A percentile compares a stretch with the other conserved stretches of the same genome.
Conservation (phyloP, 2,329 filamentous ascomycete species). For the Pseudogymnoascus sp. region DNA sequence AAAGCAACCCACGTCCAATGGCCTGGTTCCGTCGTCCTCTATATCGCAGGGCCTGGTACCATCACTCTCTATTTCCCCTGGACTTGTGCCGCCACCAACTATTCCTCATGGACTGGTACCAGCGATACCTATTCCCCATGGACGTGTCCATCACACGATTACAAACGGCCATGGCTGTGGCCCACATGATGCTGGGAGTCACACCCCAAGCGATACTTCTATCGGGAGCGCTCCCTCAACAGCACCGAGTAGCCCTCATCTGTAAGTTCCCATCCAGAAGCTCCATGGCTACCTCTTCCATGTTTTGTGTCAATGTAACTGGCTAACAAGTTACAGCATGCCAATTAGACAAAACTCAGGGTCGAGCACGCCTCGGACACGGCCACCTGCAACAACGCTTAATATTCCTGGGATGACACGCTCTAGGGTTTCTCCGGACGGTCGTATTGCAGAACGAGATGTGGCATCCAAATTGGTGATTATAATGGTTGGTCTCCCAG, state of each 20-base stretch:
- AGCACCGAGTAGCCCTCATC: background rate
- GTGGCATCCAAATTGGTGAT: slow-evolving; percentile 95
- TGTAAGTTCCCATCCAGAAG: slow-evolving; percentile 1
- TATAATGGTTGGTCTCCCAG: slow-evolving; percentile 94
- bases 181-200: background rate
- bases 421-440: slow-evolving; percentile 91
- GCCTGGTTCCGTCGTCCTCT: background rate
- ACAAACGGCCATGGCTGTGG: slow-evolving; percentile 1
- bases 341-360: slow-evolving; percentile 68
- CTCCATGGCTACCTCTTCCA: background rate
- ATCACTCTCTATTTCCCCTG: slow-evolving; percentile 12
- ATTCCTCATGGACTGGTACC: slow-evolving; percentile 12
- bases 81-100: background rate
- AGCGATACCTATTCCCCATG: slow-evolving; percentile 4
- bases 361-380: slow-evolving; percentile 67
- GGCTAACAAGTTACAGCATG: slow-evolving; percentile 39
- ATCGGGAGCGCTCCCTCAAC: background rate
- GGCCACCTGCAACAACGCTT: slow-evolving; percentile 82
- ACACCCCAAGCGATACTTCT: background rate
- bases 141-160: background rate
- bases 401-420: slow-evolving; percentile 96
- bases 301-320: background rate
- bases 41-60: slow-evolving; percentile 11
- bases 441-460: slow-evolving; percentile 86
- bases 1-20: slow-evolving; percentile 17